Conservation (phyloP, 805 yeast species). For the Jamesozyma hellenica region DNA sequence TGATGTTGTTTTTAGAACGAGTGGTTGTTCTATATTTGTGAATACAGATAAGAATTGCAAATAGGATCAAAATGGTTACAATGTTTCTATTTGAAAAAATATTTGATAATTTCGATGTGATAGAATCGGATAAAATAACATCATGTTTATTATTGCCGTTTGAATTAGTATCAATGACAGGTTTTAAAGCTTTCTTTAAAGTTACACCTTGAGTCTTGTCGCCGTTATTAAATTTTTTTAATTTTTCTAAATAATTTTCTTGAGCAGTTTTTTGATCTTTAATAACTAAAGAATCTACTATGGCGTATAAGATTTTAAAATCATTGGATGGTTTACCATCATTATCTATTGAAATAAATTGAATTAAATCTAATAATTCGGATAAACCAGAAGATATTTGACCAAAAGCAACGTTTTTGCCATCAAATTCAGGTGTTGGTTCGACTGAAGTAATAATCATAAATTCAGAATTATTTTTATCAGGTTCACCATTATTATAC, state of each 20-base stretch:
- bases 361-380: constrained; percentile 46
- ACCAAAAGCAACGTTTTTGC: constrained; percentile 67
- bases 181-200: constrained; percentile 12
- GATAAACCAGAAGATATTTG: constrained; percentile 61
- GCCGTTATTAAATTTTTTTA: constrained; percentile 22
- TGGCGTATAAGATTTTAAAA: constrained; percentile 32
- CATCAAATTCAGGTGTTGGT: constrained; percentile 41
- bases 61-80: too few relatives aligned
- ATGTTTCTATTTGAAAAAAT: too few relatives aligned
- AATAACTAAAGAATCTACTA: constrained; percentile 26
- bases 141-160: neutral
- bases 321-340: constrained; percentile 1
- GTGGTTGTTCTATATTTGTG: neutral
- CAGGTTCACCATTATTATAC: constrained; percentile 56
- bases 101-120: too few relatives aligned
- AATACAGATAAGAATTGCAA: neutral
- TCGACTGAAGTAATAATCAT: constrained; percentile 52
- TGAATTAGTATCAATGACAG: constrained; percentile 13
- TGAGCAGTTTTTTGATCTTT: constrained; percentile 15
- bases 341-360: constrained; percentile 38
- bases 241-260: constrained; percentile 13
- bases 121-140: neutral
- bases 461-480: constrained; percentile 63
- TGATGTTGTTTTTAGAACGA: neutral
- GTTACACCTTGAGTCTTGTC: constrained; percentile 20